Conservation (phyloP, 768 basidiomycete genomes). For the Agrocybe praecox region DNA sequence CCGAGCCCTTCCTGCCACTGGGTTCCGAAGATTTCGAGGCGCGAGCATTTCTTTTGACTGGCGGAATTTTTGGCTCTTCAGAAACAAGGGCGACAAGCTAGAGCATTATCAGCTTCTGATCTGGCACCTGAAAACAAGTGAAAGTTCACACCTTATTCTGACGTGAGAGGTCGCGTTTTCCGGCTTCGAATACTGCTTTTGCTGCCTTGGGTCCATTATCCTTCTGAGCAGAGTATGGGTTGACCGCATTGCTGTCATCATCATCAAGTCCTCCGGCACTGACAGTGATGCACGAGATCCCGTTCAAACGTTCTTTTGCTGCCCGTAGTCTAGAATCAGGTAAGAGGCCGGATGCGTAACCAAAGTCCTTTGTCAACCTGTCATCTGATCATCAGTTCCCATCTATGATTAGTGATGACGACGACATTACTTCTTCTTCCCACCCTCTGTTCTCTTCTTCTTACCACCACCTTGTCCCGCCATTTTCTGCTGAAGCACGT, state of each 20-base stretch:
- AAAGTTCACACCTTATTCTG: background rate
- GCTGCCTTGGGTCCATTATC: background rate
- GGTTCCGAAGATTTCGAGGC: too few species aligned
- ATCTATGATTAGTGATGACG: too few species aligned
- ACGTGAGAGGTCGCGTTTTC: background rate
- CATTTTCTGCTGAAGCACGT: too few species aligned
- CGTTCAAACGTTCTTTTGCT: background rate
- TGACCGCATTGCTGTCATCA: conserved; percentile 11
- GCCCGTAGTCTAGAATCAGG: background rate
- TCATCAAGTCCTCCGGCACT: conserved; percentile 12
- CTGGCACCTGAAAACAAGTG: background rate
- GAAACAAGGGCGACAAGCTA: background rate
- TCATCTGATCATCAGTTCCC: too few species aligned
- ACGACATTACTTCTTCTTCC: too few species aligned
- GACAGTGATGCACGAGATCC: background rate
- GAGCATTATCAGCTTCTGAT: background rate
- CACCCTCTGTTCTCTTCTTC: too few species aligned
- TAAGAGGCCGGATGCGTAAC: too few species aligned
- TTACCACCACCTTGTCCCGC: too few species aligned
- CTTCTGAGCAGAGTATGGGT: background rate
- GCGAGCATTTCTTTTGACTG: too few species aligned
- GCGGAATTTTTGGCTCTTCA: too few species aligned
- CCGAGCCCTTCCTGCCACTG: too few species aligned
- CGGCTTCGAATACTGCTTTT: background rate
- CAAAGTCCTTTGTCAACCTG: too few species aligned